A percentile compares a stretch with the other conserved stretches of the same genome.
These are phyloP conservation scores for Podila epicladia DNA, from an alignment of 192 early-diverging fungal genomes.

Conservation along the genomic window DNA sequence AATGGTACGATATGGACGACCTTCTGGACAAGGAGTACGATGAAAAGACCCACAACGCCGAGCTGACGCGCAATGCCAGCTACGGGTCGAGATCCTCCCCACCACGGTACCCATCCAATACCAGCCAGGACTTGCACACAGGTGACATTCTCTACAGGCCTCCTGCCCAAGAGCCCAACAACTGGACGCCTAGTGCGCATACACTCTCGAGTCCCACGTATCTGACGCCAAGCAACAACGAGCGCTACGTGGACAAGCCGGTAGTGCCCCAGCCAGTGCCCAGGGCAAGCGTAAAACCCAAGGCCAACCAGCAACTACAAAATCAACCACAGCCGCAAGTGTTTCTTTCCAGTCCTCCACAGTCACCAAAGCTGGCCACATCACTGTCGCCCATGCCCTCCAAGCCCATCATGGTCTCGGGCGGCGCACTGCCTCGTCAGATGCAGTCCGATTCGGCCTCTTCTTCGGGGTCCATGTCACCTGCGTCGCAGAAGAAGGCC, in stretches of 20 bases:
- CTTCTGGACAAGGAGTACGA: slow-evolving; percentile 42
- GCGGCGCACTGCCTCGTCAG: not conserved
- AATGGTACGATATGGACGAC: slow-evolving; percentile 44
- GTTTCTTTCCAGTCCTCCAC: slow-evolving; percentile 16
- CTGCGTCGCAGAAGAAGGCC: not conserved
- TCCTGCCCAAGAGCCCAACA: slow-evolving; percentile 13
- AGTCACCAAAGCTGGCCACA: slow-evolving; percentile 12
- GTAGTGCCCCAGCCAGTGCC: slow-evolving; percentile 32
- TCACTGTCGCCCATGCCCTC: slow-evolving; percentile 46
- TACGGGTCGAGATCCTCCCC: not conserved
- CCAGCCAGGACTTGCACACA: slow-evolving; percentile 6
- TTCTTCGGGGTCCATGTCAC: not conserved
- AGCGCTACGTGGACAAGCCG: slow-evolving; percentile 41
- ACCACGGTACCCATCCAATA: slow-evolving; percentile 10
- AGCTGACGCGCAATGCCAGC: not conserved
- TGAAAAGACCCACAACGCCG: not conserved
- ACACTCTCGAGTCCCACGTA: slow-evolving; percentile 9
- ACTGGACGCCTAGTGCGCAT: slow-evolving; percentile 4
- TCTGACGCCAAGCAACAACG: slow-evolving; percentile 24
- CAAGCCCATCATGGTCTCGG: not conserved
- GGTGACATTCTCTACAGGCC: slow-evolving; percentile 39
- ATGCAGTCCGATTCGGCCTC: slow-evolving; percentile 9
- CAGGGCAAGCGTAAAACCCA: slow-evolving; percentile 12
- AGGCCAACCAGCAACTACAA: not conserved
- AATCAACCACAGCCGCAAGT: slow-evolving; percentile 1